Base-by-base conservation (phyloP, 345 rosid genomes). In the Nasturtium officinale region DNA sequence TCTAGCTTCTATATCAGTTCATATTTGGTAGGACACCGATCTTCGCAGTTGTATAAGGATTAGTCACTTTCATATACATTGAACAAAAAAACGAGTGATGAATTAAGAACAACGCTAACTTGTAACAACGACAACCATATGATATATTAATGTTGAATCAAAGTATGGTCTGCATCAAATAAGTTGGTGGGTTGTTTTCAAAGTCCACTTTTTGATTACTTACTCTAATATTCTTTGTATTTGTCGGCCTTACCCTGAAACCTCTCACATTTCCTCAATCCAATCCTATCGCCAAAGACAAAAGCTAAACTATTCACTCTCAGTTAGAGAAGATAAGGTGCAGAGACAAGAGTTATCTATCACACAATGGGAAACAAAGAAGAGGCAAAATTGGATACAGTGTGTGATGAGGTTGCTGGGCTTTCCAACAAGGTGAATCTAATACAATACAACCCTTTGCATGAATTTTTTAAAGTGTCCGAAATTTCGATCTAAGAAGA, bases 321-420 rank as follows among this genome's bases (percentile, higher is more conserved):
- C 18, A 43, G 47, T 43, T 43, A 43, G 3, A 42, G 47, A 42
- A 42, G 47, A 15, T 42, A 42, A 42, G 47, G 17, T 42, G 47
- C 17, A 43, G 18, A 8, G 17, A 15, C 46, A 42, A 13, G 16
- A 1, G 25, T 23, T 1, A 23, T 23, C 25, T 1, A 23, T 23
- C 25, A 23, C 25, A 23, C 25, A 35, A 21, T 61, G 40, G 48
- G 68, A 51, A 60, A 30, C 48, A 38, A 65, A 64, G 38, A 65
- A 54, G 50, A 73, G 25, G 58, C 17, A 56, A 51, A 32, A 75
- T 38, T 42, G 35, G 37, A 67, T 72, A 59, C 52, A 67, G 84
- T 81, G 74, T 82, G 82, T 53, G 67, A 78, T 28, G 87, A 83
- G 62, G 85, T 85, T 58, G 77, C 80, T 73, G 79, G 75, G 72